Percentiles rank a stretch among this genome's conserved stretches.
These are phyloP conservation scores for Helotiales sp. DNA, from an alignment of 2,329 filamentous ascomycete genomes.

Conservation along the genomic window DNA sequence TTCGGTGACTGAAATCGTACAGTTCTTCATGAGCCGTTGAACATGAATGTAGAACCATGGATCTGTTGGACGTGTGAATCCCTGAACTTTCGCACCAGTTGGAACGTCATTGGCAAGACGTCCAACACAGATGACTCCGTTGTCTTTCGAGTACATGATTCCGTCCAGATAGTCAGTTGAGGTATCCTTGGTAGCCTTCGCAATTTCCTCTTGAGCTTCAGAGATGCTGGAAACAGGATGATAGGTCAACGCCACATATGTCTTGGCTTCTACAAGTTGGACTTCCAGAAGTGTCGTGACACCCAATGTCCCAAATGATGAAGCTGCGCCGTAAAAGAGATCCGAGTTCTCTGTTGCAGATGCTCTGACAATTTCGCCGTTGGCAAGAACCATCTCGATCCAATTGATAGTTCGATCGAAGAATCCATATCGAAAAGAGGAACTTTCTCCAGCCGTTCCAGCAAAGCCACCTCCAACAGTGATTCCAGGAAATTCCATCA, in stretches of 20 bases:
- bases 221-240: slow-evolving; percentile 48
- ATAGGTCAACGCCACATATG: slow-evolving; percentile 61
- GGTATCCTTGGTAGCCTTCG: slow-evolving; percentile 37
- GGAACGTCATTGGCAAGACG: slow-evolving; percentile 48
- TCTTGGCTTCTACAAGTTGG: slow-evolving; percentile 56
- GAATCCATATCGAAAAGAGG: slow-evolving; percentile 66
- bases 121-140: slow-evolving; percentile 59
- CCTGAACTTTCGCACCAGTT: slow-evolving; percentile 41
- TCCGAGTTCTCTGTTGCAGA: slow-evolving; percentile 54
- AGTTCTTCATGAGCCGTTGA: slow-evolving; percentile 36
- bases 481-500: slow-evolving; percentile 74
- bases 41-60: slow-evolving; percentile 71
- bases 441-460: slow-evolving; percentile 69
- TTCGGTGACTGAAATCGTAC: slow-evolving; percentile 43
- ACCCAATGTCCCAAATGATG: slow-evolving; percentile 63
- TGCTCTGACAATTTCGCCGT: slow-evolving; percentile 58
- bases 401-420: slow-evolving; percentile 67
- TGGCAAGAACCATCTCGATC: slow-evolving; percentile 65
- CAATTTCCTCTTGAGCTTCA: slow-evolving; percentile 49
- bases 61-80: slow-evolving; percentile 58
- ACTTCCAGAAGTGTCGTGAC: slow-evolving; percentile 64
- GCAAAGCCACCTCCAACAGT: slow-evolving; percentile 70
- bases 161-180: slow-evolving; percentile 63
- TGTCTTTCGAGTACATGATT: slow-evolving; percentile 53
- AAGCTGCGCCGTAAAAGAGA: slow-evolving; percentile 63